Base-by-base conservation (phyloP, 2,329 filamentous ascomycete species). In the Sporothrix brunneoviolacea region DNA sequence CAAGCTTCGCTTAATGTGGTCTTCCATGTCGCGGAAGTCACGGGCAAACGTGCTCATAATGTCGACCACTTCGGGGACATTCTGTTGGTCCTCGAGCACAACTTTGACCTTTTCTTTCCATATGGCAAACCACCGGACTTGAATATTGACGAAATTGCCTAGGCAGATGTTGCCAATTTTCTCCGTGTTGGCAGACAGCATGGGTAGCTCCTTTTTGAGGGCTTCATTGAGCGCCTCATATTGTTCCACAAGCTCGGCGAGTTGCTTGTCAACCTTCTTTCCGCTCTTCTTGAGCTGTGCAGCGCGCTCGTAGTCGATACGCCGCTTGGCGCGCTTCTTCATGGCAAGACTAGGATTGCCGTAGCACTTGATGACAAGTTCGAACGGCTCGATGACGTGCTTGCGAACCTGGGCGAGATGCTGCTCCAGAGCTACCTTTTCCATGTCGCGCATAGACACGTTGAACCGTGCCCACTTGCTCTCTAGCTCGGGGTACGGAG, bases 391-490 rank as follows among this genome's bases (percentile, higher is more conserved):
- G 55, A 95, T 88, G 43, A 95, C 88, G 60, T 84, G 83, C 64
- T 85, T 88, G 47, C 86, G 80, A 40, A 97, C 84, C 61, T 85
- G 78, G 7, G 70, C 66, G 54, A 83, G 70, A 74, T 56, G 45
- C 30, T 91, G 86, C 54, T 90, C 86, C 19, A 97, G 74, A 4
- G 87, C 86, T 56, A 90, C 80, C 54, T 84, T 86, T 61, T 91
- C 84, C 57, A 97, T 82, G 60, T 96, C 91, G 57, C 87, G 81
- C 69, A 95, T 87, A 30, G 86, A 86, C 61, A 90, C 82, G 58
- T 90, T 91, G 68, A 95, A 93, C 55, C 85, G 87, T 44, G 90
- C 86, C 88, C 91, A 97, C 65, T 94, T 95, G 72, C 86, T 91
- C 68, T 96, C 91, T 36, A 94, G 73, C 65, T 97, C 91, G 0